These are phyloP conservation scores for Glycine latifolia DNA, from an alignment of 306 rosid species.

Conservation along the genomic window DNA sequence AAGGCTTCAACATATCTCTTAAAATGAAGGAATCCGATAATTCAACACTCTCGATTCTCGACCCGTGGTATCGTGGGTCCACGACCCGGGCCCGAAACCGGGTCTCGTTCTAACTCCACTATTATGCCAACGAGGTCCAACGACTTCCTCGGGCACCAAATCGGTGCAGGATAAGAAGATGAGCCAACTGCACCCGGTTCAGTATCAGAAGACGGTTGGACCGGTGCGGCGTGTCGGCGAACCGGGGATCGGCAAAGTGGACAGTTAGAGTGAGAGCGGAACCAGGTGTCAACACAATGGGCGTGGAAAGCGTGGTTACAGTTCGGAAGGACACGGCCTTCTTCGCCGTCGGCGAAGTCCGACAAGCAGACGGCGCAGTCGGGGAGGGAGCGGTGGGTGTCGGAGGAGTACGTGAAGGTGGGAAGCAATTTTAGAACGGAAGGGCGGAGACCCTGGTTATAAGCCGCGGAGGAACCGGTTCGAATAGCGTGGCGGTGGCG, in stretches of 20 bases:
- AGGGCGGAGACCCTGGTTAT: constrained; percentile 40
- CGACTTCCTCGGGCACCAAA: constrained; percentile 47
- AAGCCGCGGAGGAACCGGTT: not conserved
- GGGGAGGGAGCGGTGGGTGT: not conserved
- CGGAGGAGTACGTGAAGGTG: constrained; percentile 47
- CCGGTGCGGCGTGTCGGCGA: not conserved
- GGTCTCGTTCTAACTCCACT: not conserved
- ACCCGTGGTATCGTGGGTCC: not conserved
- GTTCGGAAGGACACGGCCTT: constrained; percentile 48
- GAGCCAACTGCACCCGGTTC: not conserved
- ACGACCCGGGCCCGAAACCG: not conserved
- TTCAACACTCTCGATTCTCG: not conserved
- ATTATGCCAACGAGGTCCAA: constrained; percentile 18
- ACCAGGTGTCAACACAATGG: constrained; percentile 58
- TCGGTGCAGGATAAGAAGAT: constrained; percentile 9
- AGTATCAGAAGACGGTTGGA: not conserved
- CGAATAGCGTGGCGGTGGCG: constrained; percentile 6
- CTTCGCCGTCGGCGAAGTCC: constrained; percentile 46
- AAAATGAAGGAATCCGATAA: not conserved
- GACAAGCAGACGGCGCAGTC: constrained; percentile 57
- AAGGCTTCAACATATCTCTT: not conserved
- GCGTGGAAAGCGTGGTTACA: constrained; percentile 61
- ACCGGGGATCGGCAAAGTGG: constrained; percentile 57
- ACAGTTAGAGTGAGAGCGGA: constrained; percentile 53
- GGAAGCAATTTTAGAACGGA: constrained; percentile 49